phyloP scores from a whole-genome alignment of 2,329 filamentous ascomycete species.

The Byssochlamys sp. region DNA sequence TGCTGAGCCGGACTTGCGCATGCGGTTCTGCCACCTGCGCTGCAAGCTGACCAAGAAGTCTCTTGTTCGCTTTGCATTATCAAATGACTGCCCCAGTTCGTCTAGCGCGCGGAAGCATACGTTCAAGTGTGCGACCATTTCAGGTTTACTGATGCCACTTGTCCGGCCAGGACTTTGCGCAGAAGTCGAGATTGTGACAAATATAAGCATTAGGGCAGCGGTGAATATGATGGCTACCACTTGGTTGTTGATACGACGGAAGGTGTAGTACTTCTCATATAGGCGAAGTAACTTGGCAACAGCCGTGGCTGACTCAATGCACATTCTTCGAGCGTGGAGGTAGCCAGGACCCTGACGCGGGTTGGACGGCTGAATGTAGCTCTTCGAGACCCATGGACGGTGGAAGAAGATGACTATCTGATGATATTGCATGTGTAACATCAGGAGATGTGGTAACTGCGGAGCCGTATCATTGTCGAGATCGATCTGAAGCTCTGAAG shows the following conservation, averaged over 20 bases:
- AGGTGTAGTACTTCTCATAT: constrained; percentile 34
- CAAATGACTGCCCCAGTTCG: constrained; percentile 31
- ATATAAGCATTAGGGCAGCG: constrained; percentile 33
- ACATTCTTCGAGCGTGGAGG: constrained; percentile 35
- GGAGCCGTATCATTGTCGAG: constrained; percentile 23
- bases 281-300: constrained; percentile 33
- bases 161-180: constrained; percentile 8
- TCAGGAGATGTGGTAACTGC: constrained; percentile 31
- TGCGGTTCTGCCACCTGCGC: constrained; percentile 29
- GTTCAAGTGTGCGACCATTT: constrained; percentile 29
- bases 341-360: constrained; percentile 36
- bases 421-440: constrained; percentile 38
- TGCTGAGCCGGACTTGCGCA: constrained; percentile 20
- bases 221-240: constrained; percentile 38
- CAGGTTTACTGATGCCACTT: not conserved
- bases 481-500: constrained; percentile 27
- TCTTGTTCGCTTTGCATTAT: constrained; percentile 32
- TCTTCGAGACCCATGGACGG: constrained; percentile 36
- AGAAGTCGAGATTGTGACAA: constrained; percentile 24
- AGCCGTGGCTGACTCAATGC: constrained; percentile 32
- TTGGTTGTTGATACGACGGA: constrained; percentile 36
- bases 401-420: constrained; percentile 37
- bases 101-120: constrained; percentile 35
- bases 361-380: constrained; percentile 31
- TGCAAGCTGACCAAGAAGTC: constrained; percentile 31